Conservation (phyloP, 257 asterid species). For the Primulina tabacum region DNA sequence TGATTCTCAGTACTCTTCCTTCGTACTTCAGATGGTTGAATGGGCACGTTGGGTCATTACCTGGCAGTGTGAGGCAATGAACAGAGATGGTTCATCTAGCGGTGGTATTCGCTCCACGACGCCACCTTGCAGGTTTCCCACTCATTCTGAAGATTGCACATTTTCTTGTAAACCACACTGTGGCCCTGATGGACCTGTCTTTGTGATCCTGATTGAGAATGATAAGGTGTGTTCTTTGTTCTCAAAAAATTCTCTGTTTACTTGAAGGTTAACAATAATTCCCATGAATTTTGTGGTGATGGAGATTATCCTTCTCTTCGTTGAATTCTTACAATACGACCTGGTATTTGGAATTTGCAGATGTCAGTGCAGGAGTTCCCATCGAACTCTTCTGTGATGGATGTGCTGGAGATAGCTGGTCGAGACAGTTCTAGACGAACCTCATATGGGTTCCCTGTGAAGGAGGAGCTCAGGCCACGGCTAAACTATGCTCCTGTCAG, state of each 20-base stretch:
- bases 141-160: conserved; percentile 73
- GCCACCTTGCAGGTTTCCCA: conserved; percentile 82
- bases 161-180: conserved; percentile 72
- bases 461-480: conserved; percentile 87
- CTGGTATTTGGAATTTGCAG: conserved; percentile 39
- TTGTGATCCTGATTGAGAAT: conserved; percentile 75
- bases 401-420: conserved; percentile 62
- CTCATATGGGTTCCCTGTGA: conserved; percentile 56
- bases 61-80: conserved; percentile 93
- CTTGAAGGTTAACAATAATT: background rate
- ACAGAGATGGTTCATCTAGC: conserved; percentile 50
- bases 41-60: conserved; percentile 99
- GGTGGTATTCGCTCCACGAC: conserved; percentile 42
- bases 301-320: background rate
- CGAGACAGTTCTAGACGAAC: conserved; percentile 63
- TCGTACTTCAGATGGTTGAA: conserved; percentile 93
- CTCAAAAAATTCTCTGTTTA: background rate
- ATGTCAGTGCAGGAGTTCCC: conserved; percentile 95
- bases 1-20: conserved; percentile 39
- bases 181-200: conserved; percentile 74
- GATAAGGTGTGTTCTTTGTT: conserved; percentile 61
- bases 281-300: background rate
- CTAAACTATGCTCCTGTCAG: conserved; percentile 62
- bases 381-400: conserved; percentile 70
- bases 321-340: background rate